A percentile compares a stretch with the other conserved stretches of the same genome.
Conservation (phyloP, 768 basidiomycete genomes). For the Panaeolus papilionaceus region DNA sequence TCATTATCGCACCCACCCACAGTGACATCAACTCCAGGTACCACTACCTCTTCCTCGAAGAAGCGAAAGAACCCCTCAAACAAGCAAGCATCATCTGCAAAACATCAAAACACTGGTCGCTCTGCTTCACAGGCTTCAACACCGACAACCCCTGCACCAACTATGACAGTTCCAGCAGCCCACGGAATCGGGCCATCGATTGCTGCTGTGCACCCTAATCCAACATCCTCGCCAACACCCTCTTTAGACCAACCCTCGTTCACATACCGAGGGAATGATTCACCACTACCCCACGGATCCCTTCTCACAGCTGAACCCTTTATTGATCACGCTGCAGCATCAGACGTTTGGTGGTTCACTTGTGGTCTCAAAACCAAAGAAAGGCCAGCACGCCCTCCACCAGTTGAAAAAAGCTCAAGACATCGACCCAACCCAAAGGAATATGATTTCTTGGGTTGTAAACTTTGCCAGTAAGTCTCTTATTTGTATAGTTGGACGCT, state of each 20-base stretch:
- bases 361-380: background rate
- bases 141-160: background rate
- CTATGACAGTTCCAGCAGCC: background rate
- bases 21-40: too few relatives aligned
- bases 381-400: background rate
- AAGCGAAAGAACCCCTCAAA: too few relatives aligned
- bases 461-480: slow-evolving; percentile 34
- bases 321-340: background rate
- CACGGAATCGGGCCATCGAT: background rate
- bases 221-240: background rate
- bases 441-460: slow-evolving; percentile 11
- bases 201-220: background rate
- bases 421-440: background rate
- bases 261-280: background rate
- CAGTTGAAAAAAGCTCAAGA: background rate
- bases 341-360: background rate
- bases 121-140: background rate
- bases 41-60: too few relatives aligned
- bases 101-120: too few relatives aligned
- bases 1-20: too few relatives aligned
- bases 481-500: background rate
- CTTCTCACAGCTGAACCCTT: background rate
- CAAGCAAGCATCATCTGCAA: too few relatives aligned
- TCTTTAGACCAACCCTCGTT: background rate
- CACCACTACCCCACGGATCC: background rate